phyloP scores from a whole-genome alignment of 169 alveolate species.

The Plasmodium coatneyi region DNA sequence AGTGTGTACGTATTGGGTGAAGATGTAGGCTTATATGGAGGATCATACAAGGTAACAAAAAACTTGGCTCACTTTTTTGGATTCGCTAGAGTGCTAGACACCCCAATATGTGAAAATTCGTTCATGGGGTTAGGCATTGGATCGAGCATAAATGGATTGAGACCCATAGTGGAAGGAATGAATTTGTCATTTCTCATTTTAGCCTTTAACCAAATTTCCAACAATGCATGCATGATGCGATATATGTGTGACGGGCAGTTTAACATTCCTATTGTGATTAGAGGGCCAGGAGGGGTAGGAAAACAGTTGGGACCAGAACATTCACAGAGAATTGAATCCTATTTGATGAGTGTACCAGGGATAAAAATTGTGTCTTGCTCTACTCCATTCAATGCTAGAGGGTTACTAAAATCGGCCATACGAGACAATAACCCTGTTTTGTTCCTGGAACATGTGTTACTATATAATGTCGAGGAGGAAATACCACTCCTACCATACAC shows the following conservation, averaged over 20 bases:
- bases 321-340: slow-evolving; percentile 90
- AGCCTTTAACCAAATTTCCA: slow-evolving; percentile 92
- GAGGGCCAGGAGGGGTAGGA: slow-evolving; percentile 95
- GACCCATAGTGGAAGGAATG: slow-evolving; percentile 94
- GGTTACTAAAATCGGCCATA: slow-evolving; percentile 91
- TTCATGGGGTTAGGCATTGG: slow-evolving; percentile 89
- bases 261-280: slow-evolving; percentile 90
- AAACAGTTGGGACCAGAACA: slow-evolving; percentile 95
- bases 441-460: slow-evolving; percentile 92
- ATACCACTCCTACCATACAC: slow-evolving; percentile 88
- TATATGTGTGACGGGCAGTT: slow-evolving; percentile 90
- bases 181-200: slow-evolving; percentile 92
- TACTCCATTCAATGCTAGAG: slow-evolving; percentile 91
- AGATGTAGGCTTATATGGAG: slow-evolving; percentile 94
- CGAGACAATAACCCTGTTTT: slow-evolving; percentile 92
- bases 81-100: slow-evolving; percentile 89
- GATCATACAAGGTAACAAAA: slow-evolving; percentile 94
- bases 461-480: slow-evolving; percentile 89
- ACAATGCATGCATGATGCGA: slow-evolving; percentile 91
- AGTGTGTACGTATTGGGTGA: slow-evolving; percentile 93
- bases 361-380: slow-evolving; percentile 91
- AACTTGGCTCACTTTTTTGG: slow-evolving; percentile 90
- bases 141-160: slow-evolving; percentile 86
- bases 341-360: slow-evolving; percentile 94
- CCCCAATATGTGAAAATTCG: slow-evolving; percentile 94